phyloP scores from a whole-genome alignment of 768 basidiomycete species.

The Calvatia gigantea region DNA sequence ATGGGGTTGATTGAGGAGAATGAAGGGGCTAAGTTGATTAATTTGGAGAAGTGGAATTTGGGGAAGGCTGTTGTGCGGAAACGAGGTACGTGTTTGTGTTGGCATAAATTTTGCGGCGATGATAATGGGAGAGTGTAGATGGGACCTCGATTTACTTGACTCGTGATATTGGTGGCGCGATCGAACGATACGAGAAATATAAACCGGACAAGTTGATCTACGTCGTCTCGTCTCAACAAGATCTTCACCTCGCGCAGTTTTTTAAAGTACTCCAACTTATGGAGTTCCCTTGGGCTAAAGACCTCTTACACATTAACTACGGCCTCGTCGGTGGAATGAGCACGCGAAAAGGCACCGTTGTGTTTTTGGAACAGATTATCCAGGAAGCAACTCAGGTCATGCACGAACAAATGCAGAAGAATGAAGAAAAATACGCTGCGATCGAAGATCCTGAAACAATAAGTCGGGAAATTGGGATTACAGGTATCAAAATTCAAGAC shows the following conservation, averaged over 20 bases:
- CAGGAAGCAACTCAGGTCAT: conserved; percentile 84
- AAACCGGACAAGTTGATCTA: conserved; percentile 81
- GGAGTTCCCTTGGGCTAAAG: conserved; percentile 83
- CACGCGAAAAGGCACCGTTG: conserved; percentile 88
- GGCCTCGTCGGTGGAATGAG: conserved; percentile 90
- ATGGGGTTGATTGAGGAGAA: conserved; percentile 73
- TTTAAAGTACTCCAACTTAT: conserved; percentile 92
- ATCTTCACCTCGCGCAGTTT: conserved; percentile 85
- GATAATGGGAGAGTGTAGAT: conserved; percentile 40
- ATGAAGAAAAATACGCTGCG: conserved; percentile 78
- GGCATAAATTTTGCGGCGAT: background rate
- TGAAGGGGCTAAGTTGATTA: conserved; percentile 82
- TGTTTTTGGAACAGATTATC: conserved; percentile 92
- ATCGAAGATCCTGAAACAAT: conserved; percentile 85
- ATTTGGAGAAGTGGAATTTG: conserved; percentile 87
- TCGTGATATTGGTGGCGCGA: conserved; percentile 92
- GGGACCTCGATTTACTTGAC: conserved; percentile 94
- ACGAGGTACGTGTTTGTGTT: conserved; percentile 41
- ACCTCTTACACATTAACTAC: conserved; percentile 86
- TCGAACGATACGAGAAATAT: conserved; percentile 90
- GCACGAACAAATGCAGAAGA: conserved; percentile 84
- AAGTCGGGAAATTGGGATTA: conserved; percentile 83
- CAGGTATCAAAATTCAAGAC: conserved; percentile 97
- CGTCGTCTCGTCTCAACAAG: conserved; percentile 85
- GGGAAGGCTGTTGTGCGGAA: conserved; percentile 90